These are phyloP conservation scores for Litsea cubeba DNA, from an alignment of 164 flowering plant species.

Conservation along the genomic window DNA sequence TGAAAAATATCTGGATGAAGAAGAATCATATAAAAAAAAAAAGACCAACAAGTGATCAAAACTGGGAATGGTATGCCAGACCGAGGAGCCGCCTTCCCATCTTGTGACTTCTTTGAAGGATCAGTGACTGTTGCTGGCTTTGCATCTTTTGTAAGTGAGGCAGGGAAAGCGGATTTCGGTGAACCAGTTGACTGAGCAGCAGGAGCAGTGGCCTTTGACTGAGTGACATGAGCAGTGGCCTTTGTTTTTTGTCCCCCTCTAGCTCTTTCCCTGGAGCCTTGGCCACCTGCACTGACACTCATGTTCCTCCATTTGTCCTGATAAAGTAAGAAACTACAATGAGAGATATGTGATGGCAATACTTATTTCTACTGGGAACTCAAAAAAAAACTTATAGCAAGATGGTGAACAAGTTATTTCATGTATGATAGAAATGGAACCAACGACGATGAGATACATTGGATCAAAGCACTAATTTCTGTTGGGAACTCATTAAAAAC, in stretches of 20 bases:
- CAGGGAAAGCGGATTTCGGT: slow-evolving; percentile 18
- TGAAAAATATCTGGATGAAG: not conserved
- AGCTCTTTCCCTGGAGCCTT: slow-evolving; percentile 55
- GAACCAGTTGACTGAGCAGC: slow-evolving; percentile 25
- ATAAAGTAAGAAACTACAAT: slow-evolving; percentile 1
- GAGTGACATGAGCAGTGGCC: slow-evolving; percentile 24
- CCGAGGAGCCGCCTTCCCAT: slow-evolving; percentile 40
- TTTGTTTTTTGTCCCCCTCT: slow-evolving; percentile 40
- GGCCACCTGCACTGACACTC: slow-evolving; percentile 59
- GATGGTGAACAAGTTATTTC: not conserved
- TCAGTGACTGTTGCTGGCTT: slow-evolving; percentile 20
- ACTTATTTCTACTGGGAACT: too few species aligned
- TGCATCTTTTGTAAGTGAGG: slow-evolving; percentile 27
- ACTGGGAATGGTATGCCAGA: slow-evolving; percentile 10
- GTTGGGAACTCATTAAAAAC: not conserved
- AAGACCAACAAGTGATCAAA: not conserved
- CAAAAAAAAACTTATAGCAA: too few species aligned
- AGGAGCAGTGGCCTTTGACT: slow-evolving; percentile 16
- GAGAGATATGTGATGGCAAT: not conserved
- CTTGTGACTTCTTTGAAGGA: slow-evolving; percentile 26
- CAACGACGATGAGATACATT: too few species aligned
- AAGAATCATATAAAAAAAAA: too few species aligned
- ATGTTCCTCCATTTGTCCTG: slow-evolving; percentile 85
- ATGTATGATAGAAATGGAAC: not conserved
- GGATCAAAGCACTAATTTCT: not conserved